Percentiles rank a stretch among this genome's conserved stretches.
Evolutionary conservation across 495 filamentous ascomycete genomes (phyloP).

Genomic region (Lasiosphaeris hirsuta): DNA sequence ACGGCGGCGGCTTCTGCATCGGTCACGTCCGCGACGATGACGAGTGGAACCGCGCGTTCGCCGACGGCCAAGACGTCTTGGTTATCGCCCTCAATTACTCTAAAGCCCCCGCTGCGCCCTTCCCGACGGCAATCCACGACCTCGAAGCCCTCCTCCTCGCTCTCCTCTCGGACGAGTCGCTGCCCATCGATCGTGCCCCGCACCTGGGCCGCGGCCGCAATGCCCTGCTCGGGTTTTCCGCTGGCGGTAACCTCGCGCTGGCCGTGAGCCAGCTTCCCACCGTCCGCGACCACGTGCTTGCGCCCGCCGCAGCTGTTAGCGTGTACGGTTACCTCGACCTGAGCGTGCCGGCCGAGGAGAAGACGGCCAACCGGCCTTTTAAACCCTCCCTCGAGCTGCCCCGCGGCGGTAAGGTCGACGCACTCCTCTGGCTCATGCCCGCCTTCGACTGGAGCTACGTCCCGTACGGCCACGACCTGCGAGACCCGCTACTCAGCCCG

Average conservation of each 20-base stretch:
- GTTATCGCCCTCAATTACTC: conserved; percentile 35
- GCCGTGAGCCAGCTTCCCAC: conserved; percentile 27
- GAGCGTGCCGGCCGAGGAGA: conserved; percentile 16
- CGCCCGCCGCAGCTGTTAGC: conserved; percentile 25
- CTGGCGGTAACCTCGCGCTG: conserved; percentile 32
- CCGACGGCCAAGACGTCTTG: conserved; percentile 26
- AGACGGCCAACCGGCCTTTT: conserved; percentile 30
- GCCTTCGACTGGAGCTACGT: conserved; percentile 32
- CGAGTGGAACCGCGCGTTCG: conserved; percentile 35
- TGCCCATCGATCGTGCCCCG: conserved; percentile 29
- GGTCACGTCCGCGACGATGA: conserved; percentile 30
- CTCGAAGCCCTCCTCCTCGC: conserved; percentile 30
- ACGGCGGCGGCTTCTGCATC: conserved; percentile 38
- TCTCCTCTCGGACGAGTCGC: conserved; percentile 27
- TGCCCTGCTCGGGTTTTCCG: conserved; percentile 32
- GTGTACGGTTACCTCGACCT: conserved; percentile 30
- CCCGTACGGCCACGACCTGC: conserved; percentile 24
- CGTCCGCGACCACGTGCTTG: conserved; percentile 20
- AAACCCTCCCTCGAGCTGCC: conserved; percentile 24
- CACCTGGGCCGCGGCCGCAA: conserved; percentile 11
- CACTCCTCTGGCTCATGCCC: conserved; percentile 16
- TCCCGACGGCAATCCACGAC: conserved; percentile 32
- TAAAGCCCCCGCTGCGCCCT: conserved; percentile 31
- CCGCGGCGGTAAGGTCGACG: conserved; percentile 19
- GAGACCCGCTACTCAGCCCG: conserved; percentile 31